Percentiles rank a stretch among this genome's conserved stretches.
These are phyloP conservation scores for Boletus semigastroideus DNA, from an alignment of 1,284 basidiomycete species.

Conservation along the genomic window DNA sequence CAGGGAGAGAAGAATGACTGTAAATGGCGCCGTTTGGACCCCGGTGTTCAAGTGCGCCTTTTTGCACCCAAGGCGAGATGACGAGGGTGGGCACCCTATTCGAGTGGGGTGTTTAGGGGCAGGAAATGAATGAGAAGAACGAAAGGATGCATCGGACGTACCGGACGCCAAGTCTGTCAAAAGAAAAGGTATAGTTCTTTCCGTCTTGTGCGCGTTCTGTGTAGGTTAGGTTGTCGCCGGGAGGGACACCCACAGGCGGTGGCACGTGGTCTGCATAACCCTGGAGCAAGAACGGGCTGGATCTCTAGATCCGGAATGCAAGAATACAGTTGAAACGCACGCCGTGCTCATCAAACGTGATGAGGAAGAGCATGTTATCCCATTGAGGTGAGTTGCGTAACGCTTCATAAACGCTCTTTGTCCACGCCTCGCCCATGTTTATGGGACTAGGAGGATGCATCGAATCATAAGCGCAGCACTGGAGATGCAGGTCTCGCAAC, in stretches of 20 bases:
- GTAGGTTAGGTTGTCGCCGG: conserved; percentile 27
- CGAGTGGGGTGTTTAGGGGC: too few relatives aligned
- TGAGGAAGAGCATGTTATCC: conserved; percentile 19
- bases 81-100: conserved; percentile 21
- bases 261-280: conserved; percentile 28
- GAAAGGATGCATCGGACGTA: neutral
- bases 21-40: conserved; percentile 16
- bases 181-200: conserved; percentile 22
- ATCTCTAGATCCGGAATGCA: neutral
- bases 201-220: conserved; percentile 25
- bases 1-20: conserved; percentile 25
- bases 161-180: conserved; percentile 28
- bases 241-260: conserved; percentile 23
- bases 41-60: conserved; percentile 19
- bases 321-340: conserved; percentile 5
- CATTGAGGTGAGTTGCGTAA: conserved; percentile 26
- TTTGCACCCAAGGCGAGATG: conserved; percentile 27
- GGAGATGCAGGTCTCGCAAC: neutral
- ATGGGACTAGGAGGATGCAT: conserved; percentile 30
- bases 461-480: conserved; percentile 28
- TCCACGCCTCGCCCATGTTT: conserved; percentile 28
- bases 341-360: conserved; percentile 29
- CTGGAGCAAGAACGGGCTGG: conserved; percentile 1
- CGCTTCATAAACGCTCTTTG: conserved; percentile 24
- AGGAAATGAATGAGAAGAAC: neutral